phyloP scores from a whole-genome alignment of 176 grass and related monocot species.

The Zea luxurians region DNA sequence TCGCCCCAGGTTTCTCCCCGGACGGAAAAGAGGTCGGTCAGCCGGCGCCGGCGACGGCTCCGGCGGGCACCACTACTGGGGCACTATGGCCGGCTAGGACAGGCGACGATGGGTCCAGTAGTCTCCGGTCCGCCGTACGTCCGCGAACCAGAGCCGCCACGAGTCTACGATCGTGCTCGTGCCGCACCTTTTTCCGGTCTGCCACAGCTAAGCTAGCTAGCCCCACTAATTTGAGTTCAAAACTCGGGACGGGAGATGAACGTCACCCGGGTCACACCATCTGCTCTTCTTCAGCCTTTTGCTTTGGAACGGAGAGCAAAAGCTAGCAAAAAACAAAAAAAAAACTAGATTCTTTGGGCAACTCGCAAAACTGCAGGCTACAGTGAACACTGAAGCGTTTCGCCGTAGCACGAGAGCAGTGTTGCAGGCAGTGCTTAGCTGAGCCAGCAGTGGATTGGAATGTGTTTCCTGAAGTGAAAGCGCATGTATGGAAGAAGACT shows the following conservation, averaged over 20 bases:
- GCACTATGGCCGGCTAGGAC: slow-evolving; percentile 24
- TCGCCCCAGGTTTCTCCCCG: neutral
- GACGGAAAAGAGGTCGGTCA: neutral
- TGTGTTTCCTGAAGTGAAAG: neutral
- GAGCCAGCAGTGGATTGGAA: neutral
- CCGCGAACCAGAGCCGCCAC: slow-evolving; percentile 13
- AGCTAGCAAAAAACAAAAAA: neutral
- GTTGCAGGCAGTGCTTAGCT: neutral
- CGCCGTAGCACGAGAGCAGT: neutral
- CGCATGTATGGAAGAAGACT: neutral
- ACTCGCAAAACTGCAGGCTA: neutral
- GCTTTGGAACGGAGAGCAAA: neutral
- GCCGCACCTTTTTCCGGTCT: slow-evolving; percentile 14
- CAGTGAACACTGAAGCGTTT: neutral
- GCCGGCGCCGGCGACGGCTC: neutral
- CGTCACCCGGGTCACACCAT: neutral
- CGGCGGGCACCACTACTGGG: neutral
- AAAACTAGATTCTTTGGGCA: neutral
- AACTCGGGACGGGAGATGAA: neutral
- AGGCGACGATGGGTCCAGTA: neutral
- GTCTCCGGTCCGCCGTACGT: neutral
- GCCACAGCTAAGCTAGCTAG: neutral
- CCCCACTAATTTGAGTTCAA: neutral
- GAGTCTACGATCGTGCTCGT: neutral
- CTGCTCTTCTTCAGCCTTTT: too few species aligned